Evolutionary conservation across 2,329 filamentous ascomycete genomes (phyloP).

Genomic region (Neopestalotiopsis sp.): DNA sequence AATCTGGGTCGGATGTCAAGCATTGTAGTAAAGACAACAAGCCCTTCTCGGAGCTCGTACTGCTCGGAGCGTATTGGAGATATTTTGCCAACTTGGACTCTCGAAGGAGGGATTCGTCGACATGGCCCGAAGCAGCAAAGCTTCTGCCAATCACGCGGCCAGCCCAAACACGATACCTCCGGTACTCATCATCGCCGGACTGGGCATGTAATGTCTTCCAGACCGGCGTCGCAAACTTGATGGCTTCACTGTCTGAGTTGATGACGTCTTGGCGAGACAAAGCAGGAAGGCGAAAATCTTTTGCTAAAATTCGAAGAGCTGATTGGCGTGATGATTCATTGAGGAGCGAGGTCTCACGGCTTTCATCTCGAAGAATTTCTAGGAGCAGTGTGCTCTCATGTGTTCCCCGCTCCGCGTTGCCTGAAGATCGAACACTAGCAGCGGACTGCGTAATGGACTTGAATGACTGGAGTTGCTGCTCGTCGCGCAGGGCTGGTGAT

Average conservation of each 20-base stretch:
- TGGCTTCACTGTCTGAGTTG: slow-evolving; percentile 68
- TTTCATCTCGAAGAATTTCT: slow-evolving; percentile 79
- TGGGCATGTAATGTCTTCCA: slow-evolving; percentile 78
- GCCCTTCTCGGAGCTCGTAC: slow-evolving; percentile 65
- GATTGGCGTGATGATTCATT: slow-evolving; percentile 72
- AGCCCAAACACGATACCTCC: slow-evolving; percentile 82
- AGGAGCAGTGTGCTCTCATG: slow-evolving; percentile 81
- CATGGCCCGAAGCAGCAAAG: slow-evolving; percentile 76
- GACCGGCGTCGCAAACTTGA: slow-evolving; percentile 67
- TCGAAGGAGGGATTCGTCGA: slow-evolving; percentile 64
- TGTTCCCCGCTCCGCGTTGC: slow-evolving; percentile 71
- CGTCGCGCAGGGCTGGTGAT: slow-evolving; percentile 56
- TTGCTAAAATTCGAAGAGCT: slow-evolving; percentile 76
- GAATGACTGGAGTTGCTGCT: slow-evolving; percentile 62
- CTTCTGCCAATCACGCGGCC: slow-evolving; percentile 83
- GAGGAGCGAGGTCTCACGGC: slow-evolving; percentile 66
- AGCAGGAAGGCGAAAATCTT: slow-evolving; percentile 70
- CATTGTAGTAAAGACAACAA: slow-evolving; percentile 67
- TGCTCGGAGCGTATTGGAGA: slow-evolving; percentile 50
- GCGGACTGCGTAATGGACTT: slow-evolving; percentile 72
- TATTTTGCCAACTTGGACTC: slow-evolving; percentile 64
- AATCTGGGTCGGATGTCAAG: slow-evolving; percentile 64
- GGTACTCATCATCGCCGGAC: slow-evolving; percentile 70
- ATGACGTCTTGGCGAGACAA: slow-evolving; percentile 71
- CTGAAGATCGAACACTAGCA: slow-evolving; percentile 68